A percentile compares a stretch with the other conserved stretches of the same genome.
Conservation (phyloP, 2,329 filamentous ascomycete genomes). For the Botryotinia calthae region DNA sequence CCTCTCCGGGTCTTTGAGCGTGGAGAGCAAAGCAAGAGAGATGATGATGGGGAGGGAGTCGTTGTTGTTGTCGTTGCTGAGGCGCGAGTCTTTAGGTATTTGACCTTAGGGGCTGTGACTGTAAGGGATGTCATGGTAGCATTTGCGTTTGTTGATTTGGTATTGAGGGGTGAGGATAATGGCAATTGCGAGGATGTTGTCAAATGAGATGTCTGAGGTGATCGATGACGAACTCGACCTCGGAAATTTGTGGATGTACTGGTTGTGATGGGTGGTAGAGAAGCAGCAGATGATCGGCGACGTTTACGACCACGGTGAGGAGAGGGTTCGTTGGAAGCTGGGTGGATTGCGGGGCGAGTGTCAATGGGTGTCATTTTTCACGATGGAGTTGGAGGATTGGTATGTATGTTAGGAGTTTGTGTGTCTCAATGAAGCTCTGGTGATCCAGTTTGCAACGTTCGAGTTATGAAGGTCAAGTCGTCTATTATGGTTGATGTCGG, state of each 20-base stretch:
- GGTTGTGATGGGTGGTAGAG: constrained; percentile 23
- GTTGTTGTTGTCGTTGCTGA: neutral
- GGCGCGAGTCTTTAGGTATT: constrained; percentile 12
- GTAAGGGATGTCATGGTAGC: neutral
- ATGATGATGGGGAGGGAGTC: neutral
- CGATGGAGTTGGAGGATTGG: neutral
- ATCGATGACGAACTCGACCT: constrained; percentile 33
- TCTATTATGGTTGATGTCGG: neutral
- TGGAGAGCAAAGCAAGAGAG: neutral
- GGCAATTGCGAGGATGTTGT: neutral
- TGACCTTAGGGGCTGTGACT: constrained; percentile 2
- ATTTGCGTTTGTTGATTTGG: neutral
- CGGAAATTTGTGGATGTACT: constrained; percentile 31
- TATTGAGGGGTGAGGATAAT: neutral
- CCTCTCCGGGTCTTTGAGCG: constrained; percentile 22
- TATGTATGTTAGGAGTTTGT: neutral
- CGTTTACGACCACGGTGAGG: constrained; percentile 35
- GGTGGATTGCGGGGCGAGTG: neutral
- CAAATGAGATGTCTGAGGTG: constrained; percentile 21
- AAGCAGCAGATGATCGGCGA: constrained; percentile 29
- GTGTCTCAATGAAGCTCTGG: neutral
- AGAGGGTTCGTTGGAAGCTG: constrained; percentile 5
- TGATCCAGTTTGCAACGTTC: neutral
- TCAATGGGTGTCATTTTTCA: constrained; percentile 1
- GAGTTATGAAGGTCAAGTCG: neutral